Evolutionary conservation across 164 flowering plant species (phyloP), one percentile per base, ranked within the genome.

Genomic region (Platanus orientalis): DNA sequence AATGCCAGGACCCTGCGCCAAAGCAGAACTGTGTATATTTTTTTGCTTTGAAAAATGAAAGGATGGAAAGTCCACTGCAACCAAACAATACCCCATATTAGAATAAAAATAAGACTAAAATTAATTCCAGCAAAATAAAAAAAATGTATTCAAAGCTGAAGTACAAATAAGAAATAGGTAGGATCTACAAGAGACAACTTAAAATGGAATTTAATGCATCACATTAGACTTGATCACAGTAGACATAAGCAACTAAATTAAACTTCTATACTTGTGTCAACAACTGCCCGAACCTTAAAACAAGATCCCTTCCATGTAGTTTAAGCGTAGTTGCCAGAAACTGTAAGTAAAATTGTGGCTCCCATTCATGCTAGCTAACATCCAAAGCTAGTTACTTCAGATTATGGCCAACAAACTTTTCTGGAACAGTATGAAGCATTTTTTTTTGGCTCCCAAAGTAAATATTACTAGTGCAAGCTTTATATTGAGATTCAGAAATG

Each of bases 61-160:
- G 99, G 99, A 81, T 92, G 92, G 68, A 95, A 95, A 34, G 94
- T 88, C 99, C 99, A 95, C 97, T 94, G 96, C 83, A 84, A 64
- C 44, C n/a, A 80, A 20, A 78, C 59, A 54, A 61, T 7, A 49
- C 56, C 16, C n/a, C 47, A 11, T 39, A 16, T 71, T 26, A 65
- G 34, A 48, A 55, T 25, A 36, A 39, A 21, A 34, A 20, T 1
- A 29, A 49, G n/a, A 3, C 16, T 17, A 63, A 19, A 5, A 11
- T 0, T 10, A 2, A 13, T 16, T 4, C 5, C 50, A 16, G 50
- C 30, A 26, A 19, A 5, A 11, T 23, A 39, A n/a, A 20, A 61
- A 6, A 63, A 40, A 17, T 29, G 14, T 34, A 26, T 45, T n/a
- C 27, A 56, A 23, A 39, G 20, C 1, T 16, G 34, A 24, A 45